phyloP scores from a whole-genome alignment of 495 filamentous ascomycete genomes.

The Beverwykella pulmonaria region DNA sequence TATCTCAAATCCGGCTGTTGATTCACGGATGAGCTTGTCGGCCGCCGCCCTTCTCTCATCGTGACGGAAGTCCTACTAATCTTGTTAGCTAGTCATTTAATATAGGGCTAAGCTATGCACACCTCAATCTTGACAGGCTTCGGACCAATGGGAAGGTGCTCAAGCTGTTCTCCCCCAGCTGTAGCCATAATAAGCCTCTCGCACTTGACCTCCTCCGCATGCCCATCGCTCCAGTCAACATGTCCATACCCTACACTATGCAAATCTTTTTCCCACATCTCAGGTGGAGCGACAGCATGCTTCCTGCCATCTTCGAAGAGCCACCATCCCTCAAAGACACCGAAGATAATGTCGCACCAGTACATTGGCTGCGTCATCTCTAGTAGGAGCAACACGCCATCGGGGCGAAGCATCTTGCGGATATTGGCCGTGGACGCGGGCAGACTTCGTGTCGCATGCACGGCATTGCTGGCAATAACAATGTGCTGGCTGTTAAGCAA shows the following conservation, averaged over 20 bases:
- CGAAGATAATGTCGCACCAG: slow-evolving; percentile 54
- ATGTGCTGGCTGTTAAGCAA: slow-evolving; percentile 44
- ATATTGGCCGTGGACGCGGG: slow-evolving; percentile 42
- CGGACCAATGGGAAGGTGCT: neutral
- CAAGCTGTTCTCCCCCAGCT: neutral
- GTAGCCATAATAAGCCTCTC: slow-evolving; percentile 1
- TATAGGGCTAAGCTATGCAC: neutral
- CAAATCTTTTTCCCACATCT: slow-evolving; percentile 45
- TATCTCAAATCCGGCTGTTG: neutral
- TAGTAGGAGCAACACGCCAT: slow-evolving; percentile 50
- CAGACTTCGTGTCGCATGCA: slow-evolving; percentile 54
- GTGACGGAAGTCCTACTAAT: neutral
- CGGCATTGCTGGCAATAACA: slow-evolving; percentile 52
- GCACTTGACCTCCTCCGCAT: neutral
- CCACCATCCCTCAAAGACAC: slow-evolving; percentile 58
- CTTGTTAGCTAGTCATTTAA: neutral
- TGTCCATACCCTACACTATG: slow-evolving; percentile 43
- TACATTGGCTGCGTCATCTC: slow-evolving; percentile 50
- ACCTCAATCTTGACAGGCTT: neutral
- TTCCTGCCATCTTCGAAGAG: slow-evolving; percentile 51
- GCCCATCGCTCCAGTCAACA: slow-evolving; percentile 47
- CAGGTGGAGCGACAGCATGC: slow-evolving; percentile 38
- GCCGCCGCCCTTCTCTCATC: neutral
- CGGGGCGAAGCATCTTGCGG: slow-evolving; percentile 43
- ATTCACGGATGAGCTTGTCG: neutral